phyloP scores from a whole-genome alignment of 176 grass and related monocot genomes.

The Cymbopogon citratus region DNA sequence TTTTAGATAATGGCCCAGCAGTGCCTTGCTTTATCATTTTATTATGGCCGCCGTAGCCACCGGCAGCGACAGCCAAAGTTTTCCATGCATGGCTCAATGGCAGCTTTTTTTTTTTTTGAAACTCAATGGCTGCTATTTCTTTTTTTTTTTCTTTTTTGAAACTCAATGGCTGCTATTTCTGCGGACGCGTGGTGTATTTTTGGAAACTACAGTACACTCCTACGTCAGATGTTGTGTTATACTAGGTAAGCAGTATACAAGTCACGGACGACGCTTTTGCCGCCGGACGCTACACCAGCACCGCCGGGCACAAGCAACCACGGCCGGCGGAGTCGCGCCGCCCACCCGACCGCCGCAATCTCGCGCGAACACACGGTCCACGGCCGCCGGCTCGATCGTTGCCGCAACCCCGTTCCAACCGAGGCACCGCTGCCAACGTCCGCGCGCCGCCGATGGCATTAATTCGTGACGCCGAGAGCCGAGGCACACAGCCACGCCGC shows the following conservation, averaged over 20 bases:
- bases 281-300: not conserved
- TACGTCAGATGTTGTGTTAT: not conserved
- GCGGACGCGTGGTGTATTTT: not conserved
- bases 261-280: constrained; percentile 1
- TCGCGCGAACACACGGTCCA: not conserved
- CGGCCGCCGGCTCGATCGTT: not conserved
- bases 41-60: not conserved
- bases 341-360: not conserved
- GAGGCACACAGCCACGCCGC: not conserved
- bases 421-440: not conserved
- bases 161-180: not conserved
- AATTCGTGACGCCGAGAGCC: not conserved
- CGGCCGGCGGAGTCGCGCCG: not conserved
- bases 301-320: not conserved
- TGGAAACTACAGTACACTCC: not conserved
- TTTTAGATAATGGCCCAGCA: no score
- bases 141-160: no score
- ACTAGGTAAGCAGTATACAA: not conserved
- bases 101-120: no score
- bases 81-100: not conserved
- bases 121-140: no score
- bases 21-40: not conserved
- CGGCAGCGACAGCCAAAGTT: not conserved
- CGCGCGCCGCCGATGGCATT: not conserved
- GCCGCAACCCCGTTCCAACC: not conserved